Evolutionary conservation across 257 asterid genomes (phyloP).

Genomic region (Solanum tarijense): DNA sequence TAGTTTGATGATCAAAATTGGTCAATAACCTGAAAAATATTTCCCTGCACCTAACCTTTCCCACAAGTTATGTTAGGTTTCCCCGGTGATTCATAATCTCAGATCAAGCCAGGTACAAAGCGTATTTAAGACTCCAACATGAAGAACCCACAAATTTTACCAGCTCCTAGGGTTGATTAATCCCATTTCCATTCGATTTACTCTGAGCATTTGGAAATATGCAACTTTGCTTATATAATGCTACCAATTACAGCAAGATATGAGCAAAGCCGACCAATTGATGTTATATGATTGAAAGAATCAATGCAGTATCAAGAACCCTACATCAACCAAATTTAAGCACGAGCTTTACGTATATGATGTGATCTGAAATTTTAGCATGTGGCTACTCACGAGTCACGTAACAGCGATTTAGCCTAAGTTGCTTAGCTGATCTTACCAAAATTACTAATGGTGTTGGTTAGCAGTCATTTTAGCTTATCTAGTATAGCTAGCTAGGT

Average conservation of each 20-base stretch:
- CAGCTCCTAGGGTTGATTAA: background rate
- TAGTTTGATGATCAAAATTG: background rate
- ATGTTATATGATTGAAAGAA: background rate
- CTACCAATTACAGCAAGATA: background rate
- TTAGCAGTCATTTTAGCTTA: background rate
- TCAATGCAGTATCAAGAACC: background rate
- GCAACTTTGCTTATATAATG: background rate
- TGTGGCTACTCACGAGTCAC: background rate
- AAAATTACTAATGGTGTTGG: background rate
- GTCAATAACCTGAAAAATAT: background rate
- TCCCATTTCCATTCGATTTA: background rate
- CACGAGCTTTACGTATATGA: background rate
- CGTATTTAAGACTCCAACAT: background rate
- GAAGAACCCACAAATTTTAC: background rate
- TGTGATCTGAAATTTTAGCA: background rate
- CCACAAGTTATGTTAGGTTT: background rate
- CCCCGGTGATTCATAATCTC: background rate
- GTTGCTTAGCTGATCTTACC: background rate
- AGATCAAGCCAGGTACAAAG: background rate
- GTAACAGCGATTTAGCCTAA: background rate
- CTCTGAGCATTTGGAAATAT: background rate
- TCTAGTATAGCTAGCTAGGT: background rate
- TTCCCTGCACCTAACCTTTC: background rate
- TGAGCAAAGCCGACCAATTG: background rate
- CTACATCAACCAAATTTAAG: background rate